Conservation (phyloP, 768 basidiomycete species). For the Gelatoporia subvermispora region DNA sequence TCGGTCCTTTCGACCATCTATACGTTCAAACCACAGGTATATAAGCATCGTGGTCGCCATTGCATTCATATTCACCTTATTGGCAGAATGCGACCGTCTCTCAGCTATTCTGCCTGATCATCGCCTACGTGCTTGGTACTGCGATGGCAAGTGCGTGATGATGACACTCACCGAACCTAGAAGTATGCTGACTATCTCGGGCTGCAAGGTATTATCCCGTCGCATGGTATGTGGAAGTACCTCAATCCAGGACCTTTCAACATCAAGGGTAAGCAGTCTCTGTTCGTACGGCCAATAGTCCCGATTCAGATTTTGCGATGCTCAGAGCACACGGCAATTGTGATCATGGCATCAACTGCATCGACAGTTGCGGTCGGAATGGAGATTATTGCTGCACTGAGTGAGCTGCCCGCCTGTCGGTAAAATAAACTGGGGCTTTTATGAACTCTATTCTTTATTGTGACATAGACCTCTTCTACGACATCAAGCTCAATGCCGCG, state of each 20-base stretch:
- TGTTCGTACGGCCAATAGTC: not conserved
- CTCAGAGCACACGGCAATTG: conserved; percentile 55
- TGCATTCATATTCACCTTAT: conserved; percentile 5
- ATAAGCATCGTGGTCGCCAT: not conserved
- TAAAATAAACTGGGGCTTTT: not conserved
- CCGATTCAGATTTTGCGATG: conserved; percentile 4
- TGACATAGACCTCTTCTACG: conserved; percentile 44
- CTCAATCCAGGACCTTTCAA: conserved; percentile 64
- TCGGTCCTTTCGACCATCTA: conserved; percentile 34
- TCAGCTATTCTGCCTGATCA: conserved; percentile 51
- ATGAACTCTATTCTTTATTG: not conserved
- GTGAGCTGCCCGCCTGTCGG: conserved; percentile 19
- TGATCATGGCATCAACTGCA: conserved; percentile 57
- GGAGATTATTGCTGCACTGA: conserved; percentile 54
- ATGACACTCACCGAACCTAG: conserved; percentile 19
- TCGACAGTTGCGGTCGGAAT: conserved; percentile 54
- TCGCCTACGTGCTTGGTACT: conserved; percentile 49
- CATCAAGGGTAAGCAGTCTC: conserved; percentile 33
- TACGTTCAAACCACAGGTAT: conserved; percentile 32
- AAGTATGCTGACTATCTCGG: not conserved
- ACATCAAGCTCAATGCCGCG: conserved; percentile 41
- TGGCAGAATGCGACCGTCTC: conserved; percentile 48
- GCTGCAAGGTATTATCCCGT: conserved; percentile 34
- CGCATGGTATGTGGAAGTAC: conserved; percentile 44
- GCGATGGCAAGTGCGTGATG: conserved; percentile 41